Evolutionary conservation across 75 land plant species (phyloP).

Genomic region (Pseudotsuga menziesii): DNA sequence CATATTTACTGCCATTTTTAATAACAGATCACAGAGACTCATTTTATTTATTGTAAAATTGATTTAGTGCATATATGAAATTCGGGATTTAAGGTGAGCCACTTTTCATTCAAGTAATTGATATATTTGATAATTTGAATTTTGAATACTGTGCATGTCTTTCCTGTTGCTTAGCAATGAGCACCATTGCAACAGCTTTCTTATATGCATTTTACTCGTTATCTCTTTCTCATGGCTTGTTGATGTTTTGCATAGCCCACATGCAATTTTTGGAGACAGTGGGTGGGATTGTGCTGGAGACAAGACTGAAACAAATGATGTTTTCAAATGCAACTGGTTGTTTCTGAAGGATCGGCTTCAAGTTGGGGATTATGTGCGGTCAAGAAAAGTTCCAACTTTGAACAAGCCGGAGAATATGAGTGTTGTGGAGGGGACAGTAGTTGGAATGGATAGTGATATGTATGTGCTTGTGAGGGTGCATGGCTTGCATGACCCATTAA

Average conservation of each 20-base stretch:
- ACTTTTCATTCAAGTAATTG: neutral
- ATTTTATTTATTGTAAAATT: neutral
- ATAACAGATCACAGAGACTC: neutral
- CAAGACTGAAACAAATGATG: constrained; percentile 16
- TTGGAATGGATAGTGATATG: constrained; percentile 47
- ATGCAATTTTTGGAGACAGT: constrained; percentile 32
- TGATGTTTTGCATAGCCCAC: constrained; percentile 39
- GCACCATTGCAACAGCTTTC: neutral
- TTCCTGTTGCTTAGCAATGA: neutral
- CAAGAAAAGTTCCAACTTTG: constrained; percentile 47
- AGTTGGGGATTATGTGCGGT: constrained; percentile 79
- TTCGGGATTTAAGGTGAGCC: neutral
- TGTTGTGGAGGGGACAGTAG: constrained; percentile 62
- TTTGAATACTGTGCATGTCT: neutral
- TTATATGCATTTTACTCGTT: neutral
- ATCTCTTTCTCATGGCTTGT: neutral
- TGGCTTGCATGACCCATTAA: constrained; percentile 64
- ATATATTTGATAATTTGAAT: neutral
- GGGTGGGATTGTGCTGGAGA: constrained; percentile 40
- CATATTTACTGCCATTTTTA: neutral
- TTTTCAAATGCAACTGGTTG: constrained; percentile 46
- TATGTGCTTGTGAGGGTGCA: constrained; percentile 69
- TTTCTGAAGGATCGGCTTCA: constrained; percentile 59
- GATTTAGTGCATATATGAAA: neutral
- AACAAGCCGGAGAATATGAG: constrained; percentile 42